phyloP scores from a whole-genome alignment of 495 filamentous ascomycete species.

The Hypoxylon lienhwacheense region DNA sequence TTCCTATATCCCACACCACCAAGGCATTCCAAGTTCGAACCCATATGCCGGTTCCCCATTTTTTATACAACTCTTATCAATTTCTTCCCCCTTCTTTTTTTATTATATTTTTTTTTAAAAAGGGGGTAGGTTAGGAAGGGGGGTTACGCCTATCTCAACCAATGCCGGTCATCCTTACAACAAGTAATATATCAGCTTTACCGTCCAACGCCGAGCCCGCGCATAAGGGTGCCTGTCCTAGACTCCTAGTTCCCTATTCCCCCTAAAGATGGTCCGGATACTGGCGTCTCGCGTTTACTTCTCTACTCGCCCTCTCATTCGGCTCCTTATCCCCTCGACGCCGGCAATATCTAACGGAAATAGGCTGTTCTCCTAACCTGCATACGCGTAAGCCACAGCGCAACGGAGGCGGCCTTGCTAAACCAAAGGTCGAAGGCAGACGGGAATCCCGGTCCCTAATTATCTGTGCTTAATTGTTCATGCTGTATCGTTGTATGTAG shows the following conservation, averaged over 20 bases:
- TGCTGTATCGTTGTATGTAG: no score
- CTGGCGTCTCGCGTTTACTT: constrained; percentile 1
- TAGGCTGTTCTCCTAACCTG: constrained; percentile 31
- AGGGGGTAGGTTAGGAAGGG: no score
- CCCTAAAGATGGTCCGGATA: no score
- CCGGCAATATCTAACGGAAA: constrained; percentile 31
- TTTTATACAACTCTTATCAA: no score
- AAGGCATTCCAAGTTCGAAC: neutral
- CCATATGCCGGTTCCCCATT: constrained; percentile 14
- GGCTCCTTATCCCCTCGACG: constrained; percentile 10
- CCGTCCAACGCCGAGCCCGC: constrained; percentile 22
- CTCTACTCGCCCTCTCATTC: constrained; percentile 9
- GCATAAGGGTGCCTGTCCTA: constrained; percentile 6
- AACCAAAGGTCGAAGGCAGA: constrained; percentile 1
- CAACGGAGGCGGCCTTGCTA: constrained; percentile 17
- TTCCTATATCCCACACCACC: constrained; percentile 4
- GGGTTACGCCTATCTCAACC: constrained; percentile 20
- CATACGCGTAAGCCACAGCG: constrained; percentile 24
- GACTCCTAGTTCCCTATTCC: neutral
- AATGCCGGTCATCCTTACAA: constrained; percentile 26
- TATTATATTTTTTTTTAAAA: no score
- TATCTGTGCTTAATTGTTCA: no score
- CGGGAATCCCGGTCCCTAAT: no score
- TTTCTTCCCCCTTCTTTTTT: no score
- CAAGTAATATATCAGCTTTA: constrained; percentile 24